A percentile compares a stretch with the other conserved stretches of the same genome.
Evolutionary conservation across 2,329 filamentous ascomycete species (phyloP).

Genomic region (Fusarium buharicum): DNA sequence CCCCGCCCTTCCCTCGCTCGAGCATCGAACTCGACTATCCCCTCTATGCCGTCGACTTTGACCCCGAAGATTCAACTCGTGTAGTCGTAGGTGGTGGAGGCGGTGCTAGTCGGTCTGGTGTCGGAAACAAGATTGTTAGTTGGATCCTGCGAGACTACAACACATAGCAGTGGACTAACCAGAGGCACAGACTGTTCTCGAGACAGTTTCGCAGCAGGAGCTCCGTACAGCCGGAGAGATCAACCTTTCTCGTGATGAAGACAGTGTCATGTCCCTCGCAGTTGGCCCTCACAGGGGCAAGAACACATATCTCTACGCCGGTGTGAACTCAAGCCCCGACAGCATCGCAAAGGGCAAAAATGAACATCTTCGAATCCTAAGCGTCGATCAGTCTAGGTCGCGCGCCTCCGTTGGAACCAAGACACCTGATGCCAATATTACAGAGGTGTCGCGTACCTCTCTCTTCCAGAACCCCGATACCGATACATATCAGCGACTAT

Average conservation of each 20-base stretch:
- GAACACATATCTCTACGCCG: conserved; percentile 70
- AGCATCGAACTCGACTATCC: conserved; percentile 81
- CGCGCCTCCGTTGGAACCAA: conserved; percentile 47
- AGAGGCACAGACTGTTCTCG: conserved; percentile 71
- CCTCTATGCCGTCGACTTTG: conserved; percentile 88
- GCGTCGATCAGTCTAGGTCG: conserved; percentile 60
- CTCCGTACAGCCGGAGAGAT: conserved; percentile 75
- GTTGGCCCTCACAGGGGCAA: conserved; percentile 70
- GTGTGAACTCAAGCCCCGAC: conserved; percentile 82
- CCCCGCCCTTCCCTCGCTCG: conserved; percentile 59
- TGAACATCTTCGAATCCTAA: conserved; percentile 82
- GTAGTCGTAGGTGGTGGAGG: conserved; percentile 89
- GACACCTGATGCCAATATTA: conserved; percentile 53
- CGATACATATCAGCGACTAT: conserved; percentile 68
- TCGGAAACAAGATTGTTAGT: conserved; percentile 86
- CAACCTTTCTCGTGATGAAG: conserved; percentile 83
- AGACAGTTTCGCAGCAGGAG: conserved; percentile 72
- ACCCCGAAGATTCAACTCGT: conserved; percentile 78
- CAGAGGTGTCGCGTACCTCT: conserved; percentile 62
- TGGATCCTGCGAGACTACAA: background rate
- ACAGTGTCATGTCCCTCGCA: conserved; percentile 86
- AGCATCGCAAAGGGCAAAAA: conserved; percentile 82
- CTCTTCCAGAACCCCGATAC: conserved; percentile 62
- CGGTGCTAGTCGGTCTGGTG: conserved; percentile 81
- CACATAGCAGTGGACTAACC: conserved; percentile 19